Evolutionary conservation across 2,329 filamentous ascomycete species (phyloP).

Genomic region (Fusarium pseudocircinatum): DNA sequence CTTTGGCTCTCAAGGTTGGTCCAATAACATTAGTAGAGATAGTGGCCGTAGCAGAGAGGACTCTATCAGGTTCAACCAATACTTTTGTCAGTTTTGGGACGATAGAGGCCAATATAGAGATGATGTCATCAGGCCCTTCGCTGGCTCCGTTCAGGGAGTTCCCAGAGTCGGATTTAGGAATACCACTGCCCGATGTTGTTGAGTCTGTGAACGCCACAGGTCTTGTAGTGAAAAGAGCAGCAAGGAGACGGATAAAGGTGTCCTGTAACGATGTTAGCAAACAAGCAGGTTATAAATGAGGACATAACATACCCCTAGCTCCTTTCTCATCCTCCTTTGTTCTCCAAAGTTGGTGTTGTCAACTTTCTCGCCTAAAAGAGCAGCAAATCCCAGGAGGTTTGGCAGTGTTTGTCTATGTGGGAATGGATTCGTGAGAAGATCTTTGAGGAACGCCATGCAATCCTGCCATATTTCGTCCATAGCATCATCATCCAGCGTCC

Average conservation of each 20-base stretch:
- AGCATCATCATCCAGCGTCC: conserved; percentile 92
- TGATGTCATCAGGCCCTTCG: conserved; percentile 75
- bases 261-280: conserved; percentile 67
- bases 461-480: conserved; percentile 99
- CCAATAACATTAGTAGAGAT: conserved; percentile 87
- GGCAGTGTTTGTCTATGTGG: conserved; percentile 92
- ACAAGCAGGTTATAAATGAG: neutral
- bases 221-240: conserved; percentile 92
- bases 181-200: conserved; percentile 49
- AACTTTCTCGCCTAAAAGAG: conserved; percentile 91
- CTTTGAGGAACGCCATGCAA: conserved; percentile 88
- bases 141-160: conserved; percentile 48
- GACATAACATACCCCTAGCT: conserved; percentile 72
- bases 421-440: conserved; percentile 91
- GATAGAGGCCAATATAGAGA: conserved; percentile 80
- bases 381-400: conserved; percentile 85
- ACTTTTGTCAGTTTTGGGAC: conserved; percentile 85
- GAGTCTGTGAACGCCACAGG: conserved; percentile 76
- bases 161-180: conserved; percentile 49
- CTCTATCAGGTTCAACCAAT: conserved; percentile 85
- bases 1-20: conserved; percentile 82
- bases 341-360: conserved; percentile 98
- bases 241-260: conserved; percentile 85
- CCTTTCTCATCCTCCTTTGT: conserved; percentile 88
- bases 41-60: conserved; percentile 78